Evolutionary conservation across 495 filamentous ascomycete species (phyloP).

Genomic region (Oidiodendron maius): DNA sequence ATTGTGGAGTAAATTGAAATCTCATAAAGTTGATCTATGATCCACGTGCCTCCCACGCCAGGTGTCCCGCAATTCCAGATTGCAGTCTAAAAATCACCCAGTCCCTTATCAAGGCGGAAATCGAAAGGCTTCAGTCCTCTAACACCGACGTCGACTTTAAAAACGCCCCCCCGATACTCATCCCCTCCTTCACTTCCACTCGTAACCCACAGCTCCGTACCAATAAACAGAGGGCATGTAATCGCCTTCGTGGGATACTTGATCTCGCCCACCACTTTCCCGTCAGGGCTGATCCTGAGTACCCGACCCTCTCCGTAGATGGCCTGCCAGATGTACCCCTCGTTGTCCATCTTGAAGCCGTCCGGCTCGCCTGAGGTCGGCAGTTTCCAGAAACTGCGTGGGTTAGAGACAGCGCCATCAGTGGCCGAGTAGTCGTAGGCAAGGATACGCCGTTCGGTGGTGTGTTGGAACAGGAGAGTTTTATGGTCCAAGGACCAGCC

Average conservation of each 20-base stretch:
- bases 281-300: constrained; percentile 57
- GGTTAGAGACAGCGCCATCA: constrained; percentile 59
- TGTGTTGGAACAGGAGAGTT: constrained; percentile 81
- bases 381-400: constrained; percentile 60
- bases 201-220: constrained; percentile 70
- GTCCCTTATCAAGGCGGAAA: constrained; percentile 38
- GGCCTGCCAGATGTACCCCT: constrained; percentile 74
- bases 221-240: constrained; percentile 69
- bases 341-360: constrained; percentile 66
- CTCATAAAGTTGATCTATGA: too few relatives aligned
- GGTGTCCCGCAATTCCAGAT: too few relatives aligned
- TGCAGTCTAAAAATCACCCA: not conserved
- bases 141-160: constrained; percentile 61
- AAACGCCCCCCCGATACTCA: constrained; percentile 59
- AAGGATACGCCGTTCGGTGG: constrained; percentile 62
- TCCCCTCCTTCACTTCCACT: constrained; percentile 52
- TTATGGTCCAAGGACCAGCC: constrained; percentile 65
- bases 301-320: constrained; percentile 66
- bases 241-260: constrained; percentile 60
- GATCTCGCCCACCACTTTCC: constrained; percentile 60
- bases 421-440: constrained; percentile 67
- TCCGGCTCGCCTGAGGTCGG: constrained; percentile 61
- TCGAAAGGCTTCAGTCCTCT: constrained; percentile 50
- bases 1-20: too few relatives aligned
- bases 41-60: too few relatives aligned